Conservation (phyloP, 2,329 filamentous ascomycete species). For the Pseudofabraea citricarpa region DNA sequence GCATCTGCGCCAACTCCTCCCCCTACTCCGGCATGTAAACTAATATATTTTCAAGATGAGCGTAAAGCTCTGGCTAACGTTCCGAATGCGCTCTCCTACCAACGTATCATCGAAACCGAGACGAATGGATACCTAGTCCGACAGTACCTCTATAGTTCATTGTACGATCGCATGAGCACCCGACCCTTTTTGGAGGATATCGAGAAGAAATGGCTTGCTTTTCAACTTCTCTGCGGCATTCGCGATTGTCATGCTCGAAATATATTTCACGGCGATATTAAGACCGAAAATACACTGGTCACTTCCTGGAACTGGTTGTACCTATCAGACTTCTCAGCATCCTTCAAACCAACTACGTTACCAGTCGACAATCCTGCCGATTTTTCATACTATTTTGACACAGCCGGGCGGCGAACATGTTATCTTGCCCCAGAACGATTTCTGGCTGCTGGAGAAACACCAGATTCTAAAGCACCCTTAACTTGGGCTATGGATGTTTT, state of each 20-base stretch:
- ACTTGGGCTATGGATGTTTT: conserved; percentile 99
- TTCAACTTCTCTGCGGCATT: conserved; percentile 87
- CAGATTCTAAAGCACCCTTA: conserved; percentile 57
- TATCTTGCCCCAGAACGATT: conserved; percentile 95
- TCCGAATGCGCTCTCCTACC: conserved; percentile 86
- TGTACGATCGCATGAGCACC: conserved; percentile 96
- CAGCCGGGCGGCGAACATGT: conserved; percentile 84
- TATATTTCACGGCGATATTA: conserved; percentile 96
- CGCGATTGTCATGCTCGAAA: conserved; percentile 87
- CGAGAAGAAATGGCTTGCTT: conserved; percentile 98
- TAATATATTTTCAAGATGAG: conserved; percentile 70
- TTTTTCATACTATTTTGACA: conserved; percentile 97
- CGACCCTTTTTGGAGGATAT: conserved; percentile 95
- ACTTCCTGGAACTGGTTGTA: conserved; percentile 99
- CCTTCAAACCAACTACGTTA: conserved; percentile 89
- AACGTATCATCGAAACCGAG: conserved; percentile 85
- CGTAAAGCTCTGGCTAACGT: conserved; percentile 74
- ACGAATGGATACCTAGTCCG: conserved; percentile 90
- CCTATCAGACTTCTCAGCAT: conserved; percentile 92
- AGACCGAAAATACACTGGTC: conserved; percentile 93
- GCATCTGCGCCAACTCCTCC: conserved; percentile 32
- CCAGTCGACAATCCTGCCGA: conserved; percentile 96
- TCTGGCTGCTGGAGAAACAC: conserved; percentile 62
- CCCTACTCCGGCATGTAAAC: too few species aligned
- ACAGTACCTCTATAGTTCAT: conserved; percentile 91